Base-by-base conservation (phyloP, 208 protist species). In the Trypanosoma theileri region DNA sequence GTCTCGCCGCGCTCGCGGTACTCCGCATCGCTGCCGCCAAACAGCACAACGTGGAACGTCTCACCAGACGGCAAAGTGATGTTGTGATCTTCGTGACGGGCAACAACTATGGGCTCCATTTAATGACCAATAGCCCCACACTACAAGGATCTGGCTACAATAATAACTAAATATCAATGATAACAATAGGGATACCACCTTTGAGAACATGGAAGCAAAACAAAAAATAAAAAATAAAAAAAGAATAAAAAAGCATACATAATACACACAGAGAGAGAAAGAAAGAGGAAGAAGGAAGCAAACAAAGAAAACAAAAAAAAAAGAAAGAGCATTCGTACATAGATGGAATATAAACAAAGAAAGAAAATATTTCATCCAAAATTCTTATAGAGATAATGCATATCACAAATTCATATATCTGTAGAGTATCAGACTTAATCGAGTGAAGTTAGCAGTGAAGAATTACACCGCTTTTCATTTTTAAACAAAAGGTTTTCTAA, bases 61-160 rank as follows among this genome's bases (percentile, higher is more conserved):
- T 92, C 89, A 4, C 73, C 74, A 21, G 75, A 69, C 17, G 65
- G 50, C 52, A 89, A 79, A 13, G 48, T 69, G 45, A 89, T 85
- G 21, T 78, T 59, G 52, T 64, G 57, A 10, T 82, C 76, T 13
- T 71, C 63, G 19, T 71, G 68, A 0, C 50, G 54, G 6, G 54
- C 40, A 24, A 70, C 26, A 17, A 31, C 40, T 16, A 58, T 31
- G 2, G 59, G 40, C 21, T 59, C 22, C 62, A 52, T 66, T 4
- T 6, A 8, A 35, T 48, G 28, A 51, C 17, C 14, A 57, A 26
- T 16, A 35, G 16, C 26, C 22, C 28, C 28, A 35, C 28, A 35
- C 28, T 8, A 35, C 28, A 35, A 35, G 6, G 1, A 35, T 6
- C 1, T 6, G 28, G 28, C 28, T 6, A 42, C 61, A 48, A 65